Evolutionary conservation across 2,329 filamentous ascomycete species (phyloP), one percentile per base, ranked within the genome.

Genomic region (Sclerotinia glacialis): DNA sequence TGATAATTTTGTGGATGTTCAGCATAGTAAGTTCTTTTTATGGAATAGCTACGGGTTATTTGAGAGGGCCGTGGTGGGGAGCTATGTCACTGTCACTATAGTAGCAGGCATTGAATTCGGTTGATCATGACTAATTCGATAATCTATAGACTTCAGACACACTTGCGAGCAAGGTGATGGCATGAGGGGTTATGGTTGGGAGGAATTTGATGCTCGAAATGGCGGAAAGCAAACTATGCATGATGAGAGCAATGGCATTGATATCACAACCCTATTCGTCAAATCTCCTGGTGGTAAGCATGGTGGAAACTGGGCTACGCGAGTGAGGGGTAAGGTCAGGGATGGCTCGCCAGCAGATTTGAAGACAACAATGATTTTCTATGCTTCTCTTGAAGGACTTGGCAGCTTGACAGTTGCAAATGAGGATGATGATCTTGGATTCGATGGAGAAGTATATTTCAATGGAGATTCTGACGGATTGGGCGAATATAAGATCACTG

Each of bases 181-280:
- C 71, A 96, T 99, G 85, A 90, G 87, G 58, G 94, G 94, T 66
- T 99, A 99, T 78, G 95, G 95, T 69, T 99, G 95, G 95, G 93
- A 98, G 74, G 92, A 96, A 77, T 99, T 96, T 78, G 95, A 99
- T 78, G 89, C 93, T 28, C 85, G 95, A 67, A 89, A 84, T 66
- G 95, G 95, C 69, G 95, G 95, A 66, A 83, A 91, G 28, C 92
- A 99, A 79, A 91, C 90, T 0, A 94, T 99, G 68, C 92, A 96
- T 76, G 95, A 99, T 77, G 88, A 89, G 64, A 89, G 86, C 59
- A 99, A 99, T 79, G 86, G 85, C 67, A 85, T 99, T 71, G 93
- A 98, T 79, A 85, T 99, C 69, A 96, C 91, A 11, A 97, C 94
- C 53, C 91, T 92, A 62, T 97, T 98, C 78, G 87, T 97, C 75